phyloP scores from a whole-genome alignment of 2,329 filamentous ascomycete species.

The Hypomyces rosellus region DNA sequence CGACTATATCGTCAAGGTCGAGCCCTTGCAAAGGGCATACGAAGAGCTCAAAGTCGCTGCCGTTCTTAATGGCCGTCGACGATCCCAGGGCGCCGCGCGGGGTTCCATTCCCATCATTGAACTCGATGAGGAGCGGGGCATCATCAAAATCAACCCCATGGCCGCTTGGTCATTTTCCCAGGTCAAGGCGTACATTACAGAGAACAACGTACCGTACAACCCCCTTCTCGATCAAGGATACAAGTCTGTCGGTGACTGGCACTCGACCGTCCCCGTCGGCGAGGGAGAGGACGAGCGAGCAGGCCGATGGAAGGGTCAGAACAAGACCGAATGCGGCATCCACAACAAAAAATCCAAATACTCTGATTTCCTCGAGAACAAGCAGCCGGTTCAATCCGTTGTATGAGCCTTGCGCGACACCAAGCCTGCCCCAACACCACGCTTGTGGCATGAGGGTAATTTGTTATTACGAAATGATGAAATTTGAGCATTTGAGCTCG shows the following conservation, averaged over 20 bases:
- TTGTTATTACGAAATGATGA: no score
- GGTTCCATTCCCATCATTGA: slow-evolving; percentile 88
- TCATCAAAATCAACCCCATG: slow-evolving; percentile 96
- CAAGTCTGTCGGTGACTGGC: slow-evolving; percentile 97
- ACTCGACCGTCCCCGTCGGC: slow-evolving; percentile 84
- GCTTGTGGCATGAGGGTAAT: neutral
- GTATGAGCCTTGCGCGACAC: slow-evolving; percentile 10
- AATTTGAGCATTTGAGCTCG: no score
- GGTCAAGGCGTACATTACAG: slow-evolving; percentile 79
- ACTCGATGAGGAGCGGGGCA: slow-evolving; percentile 75
- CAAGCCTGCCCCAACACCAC: no score
- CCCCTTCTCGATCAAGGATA: slow-evolving; percentile 86
- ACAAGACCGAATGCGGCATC: slow-evolving; percentile 97
- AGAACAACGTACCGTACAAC: slow-evolving; percentile 90
- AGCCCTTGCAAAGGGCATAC: slow-evolving; percentile 90
- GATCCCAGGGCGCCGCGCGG: slow-evolving; percentile 88
- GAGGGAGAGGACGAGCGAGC: slow-evolving; percentile 94
- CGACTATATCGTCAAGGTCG: slow-evolving; percentile 96
- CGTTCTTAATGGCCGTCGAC: slow-evolving; percentile 83
- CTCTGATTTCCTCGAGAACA: slow-evolving; percentile 71
- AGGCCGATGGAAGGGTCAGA: slow-evolving; percentile 91
- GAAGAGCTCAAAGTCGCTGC: slow-evolving; percentile 80
- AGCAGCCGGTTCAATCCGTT: slow-evolving; percentile 47
- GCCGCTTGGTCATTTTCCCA: slow-evolving; percentile 91
- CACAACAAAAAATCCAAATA: slow-evolving; percentile 97